These are phyloP conservation scores for Lachnellula occidentalis DNA, from an alignment of 2,329 filamentous ascomycete genomes.

Conservation along the genomic window DNA sequence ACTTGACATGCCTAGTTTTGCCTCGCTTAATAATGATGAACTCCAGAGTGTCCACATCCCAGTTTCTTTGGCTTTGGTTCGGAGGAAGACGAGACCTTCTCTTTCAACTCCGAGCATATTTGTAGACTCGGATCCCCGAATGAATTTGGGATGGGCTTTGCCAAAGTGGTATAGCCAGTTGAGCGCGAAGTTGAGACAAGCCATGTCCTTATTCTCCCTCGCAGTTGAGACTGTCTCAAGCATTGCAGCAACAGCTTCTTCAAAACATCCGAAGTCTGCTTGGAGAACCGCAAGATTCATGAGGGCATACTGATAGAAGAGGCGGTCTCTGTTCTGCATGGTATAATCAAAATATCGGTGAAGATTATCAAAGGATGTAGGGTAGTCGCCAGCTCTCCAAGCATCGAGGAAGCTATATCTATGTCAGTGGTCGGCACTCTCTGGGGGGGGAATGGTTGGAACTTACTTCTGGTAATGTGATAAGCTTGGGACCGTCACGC, in stretches of 20 bases:
- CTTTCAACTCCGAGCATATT: slow-evolving; percentile 73
- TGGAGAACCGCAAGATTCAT: slow-evolving; percentile 91
- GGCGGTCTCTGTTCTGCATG: slow-evolving; percentile 75
- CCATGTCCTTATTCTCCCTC: slow-evolving; percentile 85
- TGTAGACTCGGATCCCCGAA: slow-evolving; percentile 62
- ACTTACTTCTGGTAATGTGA: slow-evolving; percentile 67
- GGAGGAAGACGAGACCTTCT: slow-evolving; percentile 77
- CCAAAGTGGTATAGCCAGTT: slow-evolving; percentile 95
- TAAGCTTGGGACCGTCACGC: slow-evolving; percentile 63
- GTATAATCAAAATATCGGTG: slow-evolving; percentile 97
- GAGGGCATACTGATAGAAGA: slow-evolving; percentile 90
- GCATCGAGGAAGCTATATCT: slow-evolving; percentile 72
- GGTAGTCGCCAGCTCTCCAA: slow-evolving; percentile 86
- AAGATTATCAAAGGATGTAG: slow-evolving; percentile 81
- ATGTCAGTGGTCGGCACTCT: slow-evolving; percentile 13
- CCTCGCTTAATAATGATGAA: slow-evolving; percentile 78
- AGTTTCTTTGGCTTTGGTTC: slow-evolving; percentile 77
- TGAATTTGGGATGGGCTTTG: slow-evolving; percentile 74
- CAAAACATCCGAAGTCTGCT: slow-evolving; percentile 87
- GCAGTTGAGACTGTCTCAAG: slow-evolving; percentile 94
- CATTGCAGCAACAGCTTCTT: slow-evolving; percentile 89
- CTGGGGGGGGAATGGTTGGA: not conserved
- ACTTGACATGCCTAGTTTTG: slow-evolving; percentile 69
- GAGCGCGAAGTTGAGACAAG: slow-evolving; percentile 88
- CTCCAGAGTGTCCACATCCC: slow-evolving; percentile 83